These are phyloP conservation scores for Salinomyces thailandicus DNA, from an alignment of 2,329 filamentous ascomycete genomes.

Conservation along the genomic window DNA sequence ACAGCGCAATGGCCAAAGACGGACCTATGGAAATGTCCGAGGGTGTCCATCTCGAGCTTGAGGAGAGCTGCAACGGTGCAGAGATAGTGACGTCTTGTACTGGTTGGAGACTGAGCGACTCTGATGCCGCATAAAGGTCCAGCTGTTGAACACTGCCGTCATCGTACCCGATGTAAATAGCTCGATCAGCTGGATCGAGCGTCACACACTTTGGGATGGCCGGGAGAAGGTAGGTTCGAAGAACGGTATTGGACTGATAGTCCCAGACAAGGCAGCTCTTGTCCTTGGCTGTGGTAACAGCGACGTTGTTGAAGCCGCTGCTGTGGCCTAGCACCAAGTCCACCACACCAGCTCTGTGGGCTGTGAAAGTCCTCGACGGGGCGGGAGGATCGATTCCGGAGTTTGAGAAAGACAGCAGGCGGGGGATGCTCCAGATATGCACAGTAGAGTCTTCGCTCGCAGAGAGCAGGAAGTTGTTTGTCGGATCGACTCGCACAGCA, in stretches of 20 bases:
- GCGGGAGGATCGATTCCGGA: slow-evolving; percentile 47
- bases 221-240: slow-evolving; percentile 75
- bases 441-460: slow-evolving; percentile 80
- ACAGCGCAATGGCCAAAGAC: slow-evolving; percentile 58
- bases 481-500: slow-evolving; percentile 58
- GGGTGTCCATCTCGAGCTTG: slow-evolving; percentile 25
- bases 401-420: slow-evolving; percentile 56
- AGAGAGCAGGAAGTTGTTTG: slow-evolving; percentile 62
- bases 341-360: slow-evolving; percentile 65
- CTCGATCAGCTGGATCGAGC: slow-evolving; percentile 74
- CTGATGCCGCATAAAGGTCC: slow-evolving; percentile 49
- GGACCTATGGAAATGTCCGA: slow-evolving; percentile 47
- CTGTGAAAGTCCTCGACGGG: slow-evolving; percentile 66
- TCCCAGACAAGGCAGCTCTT: slow-evolving; percentile 91
- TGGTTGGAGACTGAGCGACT: slow-evolving; percentile 13
- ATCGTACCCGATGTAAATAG: slow-evolving; percentile 69
- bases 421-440: slow-evolving; percentile 78
- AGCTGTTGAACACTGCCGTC: slow-evolving; percentile 71
- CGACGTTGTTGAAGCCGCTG: slow-evolving; percentile 64
- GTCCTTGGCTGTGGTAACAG: slow-evolving; percentile 73
- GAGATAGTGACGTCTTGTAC: slow-evolving; percentile 12
- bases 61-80: slow-evolving; percentile 30
- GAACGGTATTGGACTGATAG: slow-evolving; percentile 62
- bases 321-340: slow-evolving; percentile 54
- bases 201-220: slow-evolving; percentile 59